phyloP scores from a whole-genome alignment of 108 stramenopile genomes.

The Hondaea fermentalgiana region DNA sequence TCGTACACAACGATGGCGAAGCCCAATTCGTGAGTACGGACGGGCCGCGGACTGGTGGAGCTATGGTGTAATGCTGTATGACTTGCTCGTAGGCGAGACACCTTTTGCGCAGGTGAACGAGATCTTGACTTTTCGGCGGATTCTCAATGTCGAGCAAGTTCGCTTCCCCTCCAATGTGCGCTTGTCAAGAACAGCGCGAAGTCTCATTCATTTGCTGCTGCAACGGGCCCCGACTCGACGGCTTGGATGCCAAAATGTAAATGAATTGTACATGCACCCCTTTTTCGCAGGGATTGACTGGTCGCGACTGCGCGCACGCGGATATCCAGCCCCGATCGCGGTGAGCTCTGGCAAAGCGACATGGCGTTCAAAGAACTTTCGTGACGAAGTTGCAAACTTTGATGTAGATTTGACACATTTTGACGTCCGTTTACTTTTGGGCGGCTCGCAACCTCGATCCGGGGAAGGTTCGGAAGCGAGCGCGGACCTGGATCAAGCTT shows the following conservation, averaged over 20 bases:
- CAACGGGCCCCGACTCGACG: neutral
- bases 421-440: too few relatives aligned
- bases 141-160: neutral
- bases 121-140: constrained; percentile 74
- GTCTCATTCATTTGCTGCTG: neutral
- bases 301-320: neutral
- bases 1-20: neutral
- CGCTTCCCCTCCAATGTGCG: neutral
- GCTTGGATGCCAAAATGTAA: neutral
- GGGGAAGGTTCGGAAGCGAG: too few relatives aligned
- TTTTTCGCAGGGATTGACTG: neutral
- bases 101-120: constrained; percentile 93
- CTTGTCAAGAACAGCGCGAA: neutral
- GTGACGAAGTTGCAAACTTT: too few relatives aligned
- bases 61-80: constrained; percentile 82
- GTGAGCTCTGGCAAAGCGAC: neutral
- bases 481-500: too few relatives aligned
- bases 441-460: too few relatives aligned
- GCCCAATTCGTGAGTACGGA: neutral
- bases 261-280: neutral
- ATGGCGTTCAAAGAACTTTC: too few relatives aligned
- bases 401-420: too few relatives aligned
- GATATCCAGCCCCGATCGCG: neutral
- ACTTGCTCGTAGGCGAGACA: constrained; percentile 90
- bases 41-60: constrained; percentile 62